These are phyloP conservation scores for Cinnamomum chago DNA, from an alignment of 164 flowering plant species.

Conservation along the genomic window DNA sequence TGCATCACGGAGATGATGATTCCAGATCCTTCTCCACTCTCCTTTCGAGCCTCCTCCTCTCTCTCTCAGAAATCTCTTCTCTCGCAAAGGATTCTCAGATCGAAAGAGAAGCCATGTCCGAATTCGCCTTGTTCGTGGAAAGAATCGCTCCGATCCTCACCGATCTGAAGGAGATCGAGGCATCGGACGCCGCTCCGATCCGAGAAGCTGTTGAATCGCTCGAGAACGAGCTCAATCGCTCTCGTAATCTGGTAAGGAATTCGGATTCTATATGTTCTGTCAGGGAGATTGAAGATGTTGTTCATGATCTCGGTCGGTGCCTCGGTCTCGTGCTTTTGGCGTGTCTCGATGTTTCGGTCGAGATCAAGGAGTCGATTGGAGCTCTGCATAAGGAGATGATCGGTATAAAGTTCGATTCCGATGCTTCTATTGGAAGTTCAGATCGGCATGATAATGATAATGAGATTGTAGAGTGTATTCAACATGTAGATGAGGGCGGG, in stretches of 20 bases:
- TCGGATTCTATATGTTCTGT: slow-evolving; percentile 9
- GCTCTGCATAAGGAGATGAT: slow-evolving; percentile 35
- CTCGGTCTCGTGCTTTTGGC: slow-evolving; percentile 55
- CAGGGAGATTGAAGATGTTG: slow-evolving; percentile 29
- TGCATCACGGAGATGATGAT: not conserved
- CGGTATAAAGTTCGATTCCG: slow-evolving; percentile 26
- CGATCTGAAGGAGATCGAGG: slow-evolving; percentile 26
- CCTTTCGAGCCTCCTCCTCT: not conserved
- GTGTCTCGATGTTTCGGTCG: slow-evolving; percentile 26
- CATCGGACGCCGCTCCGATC: slow-evolving; percentile 24
- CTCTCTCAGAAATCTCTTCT: not conserved
- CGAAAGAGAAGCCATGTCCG: slow-evolving; percentile 11
- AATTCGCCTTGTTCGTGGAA: slow-evolving; percentile 32
- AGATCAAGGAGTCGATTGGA: slow-evolving; percentile 39
- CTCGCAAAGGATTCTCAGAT: not conserved
- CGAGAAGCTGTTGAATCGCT: slow-evolving; percentile 45
- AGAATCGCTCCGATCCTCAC: slow-evolving; percentile 37
- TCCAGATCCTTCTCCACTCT: not conserved
- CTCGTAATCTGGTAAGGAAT: slow-evolving; percentile 21
- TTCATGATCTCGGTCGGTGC: slow-evolving; percentile 51
- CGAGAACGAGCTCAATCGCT: slow-evolving; percentile 34
- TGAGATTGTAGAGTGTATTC: not conserved
- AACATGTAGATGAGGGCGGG: not conserved
- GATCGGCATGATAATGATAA: not conserved
- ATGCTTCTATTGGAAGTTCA: not conserved